Percentiles rank a stretch among this genome's conserved stretches.
Evolutionary conservation across 345 rosid species (phyloP).

Genomic region (Aethionema arabicum): DNA sequence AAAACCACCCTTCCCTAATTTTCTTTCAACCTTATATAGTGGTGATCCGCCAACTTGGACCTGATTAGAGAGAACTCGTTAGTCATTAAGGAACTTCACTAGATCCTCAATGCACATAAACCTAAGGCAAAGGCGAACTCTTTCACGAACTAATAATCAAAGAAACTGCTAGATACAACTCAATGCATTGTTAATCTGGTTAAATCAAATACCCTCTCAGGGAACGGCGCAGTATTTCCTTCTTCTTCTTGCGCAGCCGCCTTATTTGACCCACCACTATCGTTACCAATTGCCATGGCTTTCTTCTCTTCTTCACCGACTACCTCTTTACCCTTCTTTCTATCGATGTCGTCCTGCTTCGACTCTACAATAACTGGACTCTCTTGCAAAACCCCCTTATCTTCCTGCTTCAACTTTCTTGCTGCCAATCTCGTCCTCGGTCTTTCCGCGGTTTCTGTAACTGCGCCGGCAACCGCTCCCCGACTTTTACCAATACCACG

Average conservation of each 20-base stretch:
- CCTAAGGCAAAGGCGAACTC: background rate
- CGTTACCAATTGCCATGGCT: slow-evolving; percentile 55
- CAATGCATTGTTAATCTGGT: background rate
- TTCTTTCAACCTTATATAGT: slow-evolving; percentile 72
- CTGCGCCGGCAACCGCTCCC: slow-evolving; percentile 39
- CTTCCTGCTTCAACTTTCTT: slow-evolving; percentile 45
- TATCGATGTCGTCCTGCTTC: slow-evolving; percentile 36
- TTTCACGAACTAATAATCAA: background rate
- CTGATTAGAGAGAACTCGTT: slow-evolving; percentile 39
- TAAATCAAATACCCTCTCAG: slow-evolving; percentile 57
- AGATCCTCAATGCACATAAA: background rate
- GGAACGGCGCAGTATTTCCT: slow-evolving; percentile 84
- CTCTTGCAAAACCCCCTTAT: slow-evolving; percentile 26
- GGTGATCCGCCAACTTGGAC: slow-evolving; percentile 98
- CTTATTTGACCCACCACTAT: slow-evolving; percentile 73
- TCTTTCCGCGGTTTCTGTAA: slow-evolving; percentile 37
- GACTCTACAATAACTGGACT: slow-evolving; percentile 37
- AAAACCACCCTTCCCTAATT: slow-evolving; percentile 97
- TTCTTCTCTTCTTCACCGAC: slow-evolving; percentile 35
- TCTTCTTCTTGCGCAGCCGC: slow-evolving; percentile 88
- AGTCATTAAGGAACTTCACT: background rate
- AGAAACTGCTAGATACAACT: background rate
- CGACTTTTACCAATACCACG: slow-evolving; percentile 43
- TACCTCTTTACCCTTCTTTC: slow-evolving; percentile 38
- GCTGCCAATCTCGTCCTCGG: slow-evolving; percentile 65